Base-by-base conservation (phyloP, 495 filamentous ascomycete genomes). In the Xylaria intraflava region DNA sequence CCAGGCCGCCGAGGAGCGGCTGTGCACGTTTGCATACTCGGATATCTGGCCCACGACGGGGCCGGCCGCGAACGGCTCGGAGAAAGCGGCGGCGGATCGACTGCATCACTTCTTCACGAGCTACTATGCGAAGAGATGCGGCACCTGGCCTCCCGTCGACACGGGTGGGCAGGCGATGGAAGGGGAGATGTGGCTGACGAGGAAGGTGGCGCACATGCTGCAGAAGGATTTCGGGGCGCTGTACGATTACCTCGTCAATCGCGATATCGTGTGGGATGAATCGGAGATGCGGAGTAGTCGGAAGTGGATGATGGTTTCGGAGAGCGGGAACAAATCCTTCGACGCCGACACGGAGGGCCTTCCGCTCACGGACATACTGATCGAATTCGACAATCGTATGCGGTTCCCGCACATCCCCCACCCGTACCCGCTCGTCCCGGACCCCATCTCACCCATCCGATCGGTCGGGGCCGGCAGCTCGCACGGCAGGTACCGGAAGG, bases 191-290 rank as follows among this genome's bases (percentile, higher is more conserved):
- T 86, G 83, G 79, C 71, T 89, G 27, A 84, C 81, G 11, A 68
- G 84, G 22, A 73, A 72, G 26, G 64, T 85, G 17, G 78, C 78
- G 1, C 69, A 75, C 23, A 65, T 69, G 23, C 66, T 89, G n/a
- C 81, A 84, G 56, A 74, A 72, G 31, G 85, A 89, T 58, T 87
- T 88, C 50, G 77, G 79, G 14, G 76, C 82, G 4, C 71, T 89
- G 14, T 89, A 87, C 52, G 83, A 88, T 62, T 89, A 86, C 57
- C 72, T 89, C 4, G 84, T 89, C 30, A 83, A 87, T 65, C 75
- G 83, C 2, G 81, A 87, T 46, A 74, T 86, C 10, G 63, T 77
- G 0, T 89, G 85, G 79, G 81, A 84, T 53, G 77, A 75, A 44
- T 72, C 70, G 1, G 77, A 83, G 57, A 77, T 76, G 31, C 69